Evolutionary conservation across 108 stramenopile genomes (phyloP), one percentile per base, ranked within the genome.

Genomic region (Chaetoceros muelleri): DNA sequence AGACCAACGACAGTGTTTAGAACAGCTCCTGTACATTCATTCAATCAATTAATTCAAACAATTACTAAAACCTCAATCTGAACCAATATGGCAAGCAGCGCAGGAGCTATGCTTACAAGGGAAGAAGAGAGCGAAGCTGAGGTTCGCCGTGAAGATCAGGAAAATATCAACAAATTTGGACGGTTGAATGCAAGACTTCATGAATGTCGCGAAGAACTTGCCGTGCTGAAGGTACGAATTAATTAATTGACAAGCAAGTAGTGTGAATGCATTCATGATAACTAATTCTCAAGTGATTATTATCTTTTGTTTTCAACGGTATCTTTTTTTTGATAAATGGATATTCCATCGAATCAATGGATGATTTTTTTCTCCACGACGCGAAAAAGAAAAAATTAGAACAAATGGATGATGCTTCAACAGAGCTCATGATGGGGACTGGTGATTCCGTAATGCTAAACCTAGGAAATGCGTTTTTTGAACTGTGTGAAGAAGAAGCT

Each of bases 131-230:
- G 62, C 30, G 86, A 84, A 48, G 70, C 69, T 7, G 88, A 93
- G 71, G 91, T 95, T 28, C 78, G 87, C 25, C 58, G 84, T 50
- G 79, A 86, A 61, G 95, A 95, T 67, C 95, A 95, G 65, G 75
- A 85, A 60, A 76, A 82, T 55, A 95, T 95, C 61, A 95, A 95
- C 60, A 81, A 85, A 49, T 95, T 95, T 67, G 95, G 89, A 58
- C 71, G 85, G 24, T 65, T 95, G 60, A 95, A 95, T 73, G 87
- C 89, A 17, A 69, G 90, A 44, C 70, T 90, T 40, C 73, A 87
- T 62, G 87, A 90, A 66, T 61, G 83, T 2, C 57, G 80, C 53
- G 73, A 58, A 1, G 87, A 93, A 60, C 54, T 58, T 21, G 61
- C 62, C 10, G 48, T 55, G 13, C 48, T 87, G 58, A 81, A 89